Evolutionary conservation across 768 basidiomycete species (phyloP), one percentile per base, ranked within the genome.

Genomic region (Termitomyces sp.): DNA sequence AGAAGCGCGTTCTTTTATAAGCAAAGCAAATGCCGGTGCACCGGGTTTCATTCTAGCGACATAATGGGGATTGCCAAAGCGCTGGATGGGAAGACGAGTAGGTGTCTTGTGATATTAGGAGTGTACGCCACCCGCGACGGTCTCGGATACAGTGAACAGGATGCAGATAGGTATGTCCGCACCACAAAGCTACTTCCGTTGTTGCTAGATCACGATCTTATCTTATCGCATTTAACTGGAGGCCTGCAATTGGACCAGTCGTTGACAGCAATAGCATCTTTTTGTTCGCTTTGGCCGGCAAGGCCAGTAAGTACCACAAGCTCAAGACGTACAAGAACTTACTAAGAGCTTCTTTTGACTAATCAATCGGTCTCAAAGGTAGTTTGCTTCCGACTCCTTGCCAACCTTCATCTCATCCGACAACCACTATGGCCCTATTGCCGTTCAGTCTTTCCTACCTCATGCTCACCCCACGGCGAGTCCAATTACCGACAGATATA

Each of bases 361-460:
- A 61, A 58, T 37, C 37, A 42, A 58, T 39, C 33, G 30, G 42
- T 50, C 39, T 54, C 16, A 31, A 39, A 37, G 37, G 52, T 39
- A 31, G 18, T 44, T 42, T 44, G 41, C 34, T 36, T 15, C 44
- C 56, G 49, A 12, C 49, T 44, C 53, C 24, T 51, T 48, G 36
- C 57, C 18, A 53, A n/a, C 36, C 16, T 47, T 45, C 39, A 16
- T 57, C 24, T 33, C 42, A 51, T 27, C 51, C 22, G 27, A 27
- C 44, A 12, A 49, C 36, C 44, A 55, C 52, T 22, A 67, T 63
- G 61, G 62, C 64, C 54, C 67, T 72, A 56, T 51, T 76, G 33
- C 75, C 75, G n/a, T 74, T 82, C 74, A 78, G 76, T 60, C 60
- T 83, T 18, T 81, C 82, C 42, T 75, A 83, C 67, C 73, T 85